Conservation (phyloP, 345 rosid genomes). For the Salix udensis region DNA sequence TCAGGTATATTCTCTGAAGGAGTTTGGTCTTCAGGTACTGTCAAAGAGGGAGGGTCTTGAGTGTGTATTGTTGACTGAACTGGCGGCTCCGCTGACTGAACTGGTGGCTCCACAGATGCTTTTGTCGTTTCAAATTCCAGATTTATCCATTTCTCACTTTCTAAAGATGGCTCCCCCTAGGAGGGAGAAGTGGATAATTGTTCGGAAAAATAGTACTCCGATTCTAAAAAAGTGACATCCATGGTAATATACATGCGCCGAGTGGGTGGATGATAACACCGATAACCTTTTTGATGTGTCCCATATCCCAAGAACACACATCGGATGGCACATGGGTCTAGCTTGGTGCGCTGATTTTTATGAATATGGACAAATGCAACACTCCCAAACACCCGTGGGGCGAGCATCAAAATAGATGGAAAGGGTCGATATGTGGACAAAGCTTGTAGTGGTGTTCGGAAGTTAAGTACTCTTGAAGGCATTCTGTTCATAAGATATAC, state of each 20-base stretch:
- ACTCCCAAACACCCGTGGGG: neutral
- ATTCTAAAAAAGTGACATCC: neutral
- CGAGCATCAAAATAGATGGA: too few relatives aligned
- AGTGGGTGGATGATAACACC: neutral
- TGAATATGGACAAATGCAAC: neutral
- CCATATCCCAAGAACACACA: neutral
- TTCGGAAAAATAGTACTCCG: neutral
- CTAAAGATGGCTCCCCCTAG: neutral
- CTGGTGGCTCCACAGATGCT: neutral
- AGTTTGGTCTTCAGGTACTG: neutral
- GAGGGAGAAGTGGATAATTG: too few relatives aligned
- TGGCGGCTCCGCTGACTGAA: too few relatives aligned
- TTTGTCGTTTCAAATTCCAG: too few relatives aligned
- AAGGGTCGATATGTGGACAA: too few relatives aligned
- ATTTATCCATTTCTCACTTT: neutral
- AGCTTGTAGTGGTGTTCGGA: neutral
- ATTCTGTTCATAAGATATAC: neutral
- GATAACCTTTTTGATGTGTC: neutral
- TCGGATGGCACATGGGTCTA: neutral
- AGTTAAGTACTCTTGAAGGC: neutral
- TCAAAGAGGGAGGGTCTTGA: neutral
- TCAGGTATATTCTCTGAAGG: too few relatives aligned
- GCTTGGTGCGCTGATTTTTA: neutral
- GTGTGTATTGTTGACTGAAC: too few relatives aligned
- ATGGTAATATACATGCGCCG: neutral